phyloP scores from a whole-genome alignment of 768 basidiomycete genomes.

The Suillus discolor region DNA sequence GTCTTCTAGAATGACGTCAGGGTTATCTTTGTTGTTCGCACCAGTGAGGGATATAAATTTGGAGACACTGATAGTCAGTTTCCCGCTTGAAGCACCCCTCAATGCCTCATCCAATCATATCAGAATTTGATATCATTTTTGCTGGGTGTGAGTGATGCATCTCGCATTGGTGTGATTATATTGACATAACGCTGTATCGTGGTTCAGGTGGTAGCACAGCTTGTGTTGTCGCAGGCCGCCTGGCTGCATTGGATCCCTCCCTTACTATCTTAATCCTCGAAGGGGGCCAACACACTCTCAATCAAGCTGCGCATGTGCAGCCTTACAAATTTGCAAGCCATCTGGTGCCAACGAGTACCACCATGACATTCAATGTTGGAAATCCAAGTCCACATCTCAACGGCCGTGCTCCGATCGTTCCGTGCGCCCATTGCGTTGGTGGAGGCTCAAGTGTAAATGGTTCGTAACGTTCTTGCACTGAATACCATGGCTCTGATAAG shows the following conservation, averaged over 20 bases:
- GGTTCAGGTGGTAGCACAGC: conserved; percentile 29
- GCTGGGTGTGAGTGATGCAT: neutral
- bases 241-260: conserved; percentile 25
- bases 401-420: conserved; percentile 18
- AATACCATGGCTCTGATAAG: neutral
- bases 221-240: conserved; percentile 29
- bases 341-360: conserved; percentile 18
- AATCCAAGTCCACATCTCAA: conserved; percentile 18
- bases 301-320: conserved; percentile 21
- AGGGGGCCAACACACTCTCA: conserved; percentile 23
- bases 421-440: conserved; percentile 24
- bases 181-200: neutral
- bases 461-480: conserved; percentile 8
- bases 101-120: neutral
- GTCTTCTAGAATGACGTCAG: no score
- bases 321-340: conserved; percentile 21
- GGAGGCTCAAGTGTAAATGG: conserved; percentile 28
- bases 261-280: conserved; percentile 32
- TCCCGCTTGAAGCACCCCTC: neutral
- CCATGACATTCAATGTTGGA: conserved; percentile 15
- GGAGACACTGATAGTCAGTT: neutral
- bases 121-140: conserved; percentile 2
- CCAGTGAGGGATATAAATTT: neutral
- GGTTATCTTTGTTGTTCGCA: neutral
- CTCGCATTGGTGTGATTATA: neutral